Percentiles rank a stretch among this genome's conserved stretches.
Conservation (phyloP, 1,284 basidiomycete genomes). For the Sanghuangporus baumii region DNA sequence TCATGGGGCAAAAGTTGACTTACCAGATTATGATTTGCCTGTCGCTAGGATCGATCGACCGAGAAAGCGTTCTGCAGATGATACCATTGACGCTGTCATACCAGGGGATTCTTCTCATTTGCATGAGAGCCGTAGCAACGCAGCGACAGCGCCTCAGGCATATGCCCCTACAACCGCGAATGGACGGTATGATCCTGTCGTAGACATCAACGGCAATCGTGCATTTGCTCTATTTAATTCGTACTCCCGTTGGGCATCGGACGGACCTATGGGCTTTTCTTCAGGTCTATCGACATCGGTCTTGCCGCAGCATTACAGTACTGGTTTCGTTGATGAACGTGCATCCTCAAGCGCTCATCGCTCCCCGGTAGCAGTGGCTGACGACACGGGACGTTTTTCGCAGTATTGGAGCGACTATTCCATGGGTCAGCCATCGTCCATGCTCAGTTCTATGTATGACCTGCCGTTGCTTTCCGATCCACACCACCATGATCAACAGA, state of each 20-base stretch:
- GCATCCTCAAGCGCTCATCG: conserved; percentile 18
- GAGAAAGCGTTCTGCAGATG: conserved; percentile 21
- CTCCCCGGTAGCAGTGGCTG: conserved; percentile 16
- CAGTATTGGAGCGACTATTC: conserved; percentile 62
- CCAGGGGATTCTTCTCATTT: conserved; percentile 1
- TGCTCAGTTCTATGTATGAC: conserved; percentile 18
- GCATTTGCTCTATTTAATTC: conserved; percentile 20
- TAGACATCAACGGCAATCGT: not conserved
- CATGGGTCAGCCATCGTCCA: conserved; percentile 36
- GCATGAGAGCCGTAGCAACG: not conserved
- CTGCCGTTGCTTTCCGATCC: conserved; percentile 4
- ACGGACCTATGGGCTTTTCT: conserved; percentile 33
- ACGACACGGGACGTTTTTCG: conserved; percentile 35
- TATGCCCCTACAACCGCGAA: conserved; percentile 1
- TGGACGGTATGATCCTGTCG: conserved; percentile 1
- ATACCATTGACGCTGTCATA: not conserved
- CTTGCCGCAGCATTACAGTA: conserved; percentile 65
- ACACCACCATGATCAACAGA: conserved; percentile 1
- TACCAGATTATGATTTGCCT: conserved; percentile 25
- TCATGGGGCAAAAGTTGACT: conserved; percentile 52
- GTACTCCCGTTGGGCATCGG: conserved; percentile 48
- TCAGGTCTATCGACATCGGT: conserved; percentile 55
- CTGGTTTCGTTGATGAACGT: conserved; percentile 46
- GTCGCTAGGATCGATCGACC: conserved; percentile 24
- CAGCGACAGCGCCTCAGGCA: not conserved